Evolutionary conservation across 495 filamentous ascomycete genomes (phyloP).

Genomic region (Neurospora sp.): DNA sequence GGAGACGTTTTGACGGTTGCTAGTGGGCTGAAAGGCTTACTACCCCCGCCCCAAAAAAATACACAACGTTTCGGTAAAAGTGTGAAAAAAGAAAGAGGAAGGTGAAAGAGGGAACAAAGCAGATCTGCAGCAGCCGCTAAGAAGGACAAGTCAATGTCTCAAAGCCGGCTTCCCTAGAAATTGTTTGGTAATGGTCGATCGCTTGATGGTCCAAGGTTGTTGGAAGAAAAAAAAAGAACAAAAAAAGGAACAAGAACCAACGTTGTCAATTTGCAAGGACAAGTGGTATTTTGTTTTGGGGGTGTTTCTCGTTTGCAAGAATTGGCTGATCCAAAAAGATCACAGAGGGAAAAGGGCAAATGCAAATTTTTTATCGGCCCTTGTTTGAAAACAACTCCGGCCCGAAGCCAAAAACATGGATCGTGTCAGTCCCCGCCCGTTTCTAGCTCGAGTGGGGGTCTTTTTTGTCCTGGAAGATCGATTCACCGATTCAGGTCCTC

Average conservation of each 20-base stretch:
- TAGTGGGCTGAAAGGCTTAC: constrained; percentile 16
- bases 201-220: background rate
- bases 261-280: background rate
- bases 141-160: background rate
- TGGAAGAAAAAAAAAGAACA: background rate
- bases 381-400: background rate
- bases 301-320: background rate
- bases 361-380: background rate
- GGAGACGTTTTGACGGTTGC: constrained; percentile 33
- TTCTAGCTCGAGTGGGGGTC: background rate
- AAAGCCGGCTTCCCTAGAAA: background rate
- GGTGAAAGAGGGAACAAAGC: background rate
- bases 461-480: background rate
- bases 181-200: background rate
- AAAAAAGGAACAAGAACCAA: background rate
- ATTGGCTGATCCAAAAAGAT: background rate
- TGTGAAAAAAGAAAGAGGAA: background rate
- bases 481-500: background rate
- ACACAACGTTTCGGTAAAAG: background rate
- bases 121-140: background rate
- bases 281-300: background rate
- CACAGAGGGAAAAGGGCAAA: background rate
- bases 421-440: background rate
- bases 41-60: constrained; percentile 6
- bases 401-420: background rate